Base-by-base conservation (phyloP, 163 green algal genomes). In the Chlorella variabilis region DNA sequence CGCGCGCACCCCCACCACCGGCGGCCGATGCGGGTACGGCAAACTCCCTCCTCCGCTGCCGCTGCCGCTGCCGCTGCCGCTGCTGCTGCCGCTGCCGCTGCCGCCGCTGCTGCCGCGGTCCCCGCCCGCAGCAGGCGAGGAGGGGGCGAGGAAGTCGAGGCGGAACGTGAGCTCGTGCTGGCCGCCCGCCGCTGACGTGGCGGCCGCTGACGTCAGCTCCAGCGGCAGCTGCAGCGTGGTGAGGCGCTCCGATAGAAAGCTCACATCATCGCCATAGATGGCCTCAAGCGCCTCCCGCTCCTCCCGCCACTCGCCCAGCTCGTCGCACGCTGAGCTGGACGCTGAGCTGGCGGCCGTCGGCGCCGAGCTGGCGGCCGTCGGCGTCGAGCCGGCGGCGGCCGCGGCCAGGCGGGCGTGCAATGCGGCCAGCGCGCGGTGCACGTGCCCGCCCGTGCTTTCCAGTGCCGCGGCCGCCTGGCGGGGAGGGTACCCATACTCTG, bases 251-350 rank as follows among this genome's bases (percentile, higher is more conserved):
- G 82, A 83, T 31, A 25, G 51, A 65, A 84, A 81, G 13, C 58
- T 6, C 61, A 86, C 70, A 34, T 91, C 86, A 0, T 83, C 77
- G 0, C 81, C 92, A 75, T 93, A 95, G 23, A 97, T 96, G 15
- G 91, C 90, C 34, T 91, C 85, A 49, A 97, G 76, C 36, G 92
- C 93, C 61, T 87, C 86, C 1, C 77, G 38, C 86, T 97, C 93
- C 61, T 97, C 93, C 7, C 33, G n/a, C 90, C 89, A 93, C 45
- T 75, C 58, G 11, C 31, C 62, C 34, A 63, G n/a, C 13, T 65
- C 68, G 33, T 56, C 25, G 67, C 70, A 18, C 4, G 41, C 59
- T 13, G 56, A n/a, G n/a, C n/a, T n/a, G n/a, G n/a, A n/a, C n/a
- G n/a, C n/a, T n/a, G n/a, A n/a, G n/a, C n/a, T n/a, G n/a, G n/a